phyloP scores from a whole-genome alignment of 106 monocot genomes.

The Phalaenopsis aphrodite region DNA sequence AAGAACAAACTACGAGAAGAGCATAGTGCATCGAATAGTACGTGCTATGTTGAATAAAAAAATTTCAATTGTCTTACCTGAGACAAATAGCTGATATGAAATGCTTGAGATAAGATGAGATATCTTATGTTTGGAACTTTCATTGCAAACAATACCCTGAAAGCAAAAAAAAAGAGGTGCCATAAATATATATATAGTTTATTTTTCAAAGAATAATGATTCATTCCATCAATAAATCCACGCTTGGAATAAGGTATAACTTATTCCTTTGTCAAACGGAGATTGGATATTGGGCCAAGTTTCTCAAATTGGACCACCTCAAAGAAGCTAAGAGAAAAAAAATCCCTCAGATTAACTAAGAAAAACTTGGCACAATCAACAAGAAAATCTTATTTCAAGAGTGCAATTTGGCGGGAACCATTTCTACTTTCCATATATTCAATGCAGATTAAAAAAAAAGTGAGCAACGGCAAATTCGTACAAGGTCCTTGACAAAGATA shows the following conservation, averaged over 20 bases:
- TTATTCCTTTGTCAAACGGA: neutral
- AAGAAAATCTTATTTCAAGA: neutral
- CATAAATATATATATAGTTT: neutral
- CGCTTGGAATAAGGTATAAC: neutral
- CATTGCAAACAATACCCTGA: constrained; percentile 81
- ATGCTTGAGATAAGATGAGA: constrained; percentile 67
- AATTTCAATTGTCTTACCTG: constrained; percentile 37
- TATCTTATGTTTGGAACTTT: constrained; percentile 53
- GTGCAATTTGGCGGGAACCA: neutral
- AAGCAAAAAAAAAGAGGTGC: neutral
- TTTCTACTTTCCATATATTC: too few relatives aligned
- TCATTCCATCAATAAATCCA: neutral
- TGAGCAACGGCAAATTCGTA: constrained; percentile 19
- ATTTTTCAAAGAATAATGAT: neutral
- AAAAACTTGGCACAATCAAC: neutral
- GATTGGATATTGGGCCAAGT: neutral
- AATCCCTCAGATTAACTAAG: neutral
- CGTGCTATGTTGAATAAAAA: neutral
- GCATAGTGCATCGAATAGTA: neutral
- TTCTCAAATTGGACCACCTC: neutral
- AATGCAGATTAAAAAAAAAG: neutral
- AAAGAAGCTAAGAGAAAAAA: neutral
- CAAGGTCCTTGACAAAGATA: constrained; percentile 99
- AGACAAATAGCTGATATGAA: constrained; percentile 84
- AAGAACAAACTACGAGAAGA: neutral